phyloP scores from a whole-genome alignment of 1,284 basidiomycete genomes.

The Ceratobasidium sp. region DNA sequence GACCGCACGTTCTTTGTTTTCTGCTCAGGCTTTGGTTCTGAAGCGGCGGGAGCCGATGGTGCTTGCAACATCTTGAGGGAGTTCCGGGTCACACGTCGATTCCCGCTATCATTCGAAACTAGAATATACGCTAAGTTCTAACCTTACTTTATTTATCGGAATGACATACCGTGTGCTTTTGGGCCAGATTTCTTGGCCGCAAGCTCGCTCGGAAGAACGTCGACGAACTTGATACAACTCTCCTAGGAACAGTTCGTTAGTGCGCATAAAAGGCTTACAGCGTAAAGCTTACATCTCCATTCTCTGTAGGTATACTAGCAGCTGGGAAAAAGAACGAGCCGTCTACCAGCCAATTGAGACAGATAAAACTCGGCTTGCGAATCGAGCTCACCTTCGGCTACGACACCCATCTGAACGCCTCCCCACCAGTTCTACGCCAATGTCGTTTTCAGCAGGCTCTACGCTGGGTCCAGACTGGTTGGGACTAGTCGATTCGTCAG shows the following conservation, averaged over 20 bases:
- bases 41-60: neutral
- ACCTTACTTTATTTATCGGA: neutral
- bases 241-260: neutral
- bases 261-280: neutral
- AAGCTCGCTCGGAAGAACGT: neutral
- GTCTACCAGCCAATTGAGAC: neutral
- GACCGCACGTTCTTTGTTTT: neutral
- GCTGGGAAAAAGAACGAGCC: neutral
- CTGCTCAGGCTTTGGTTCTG: neutral
- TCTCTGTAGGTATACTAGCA: neutral
- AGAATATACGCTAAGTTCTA: neutral
- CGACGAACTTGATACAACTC: slow-evolving; percentile 10
- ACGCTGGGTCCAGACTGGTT: too few species aligned
- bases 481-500: neutral
- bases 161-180: neutral
- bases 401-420: neutral
- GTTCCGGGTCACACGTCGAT: neutral
- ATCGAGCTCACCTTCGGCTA: neutral
- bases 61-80: neutral
- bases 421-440: neutral
- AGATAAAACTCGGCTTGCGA: too few species aligned
- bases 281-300: neutral
- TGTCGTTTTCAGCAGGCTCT: neutral
- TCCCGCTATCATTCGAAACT: neutral
- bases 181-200: neutral